A percentile compares a stretch with the other conserved stretches of the same genome.
Conservation (phyloP, 441 rosid species). For the Arabidopsis lyrata region DNA sequence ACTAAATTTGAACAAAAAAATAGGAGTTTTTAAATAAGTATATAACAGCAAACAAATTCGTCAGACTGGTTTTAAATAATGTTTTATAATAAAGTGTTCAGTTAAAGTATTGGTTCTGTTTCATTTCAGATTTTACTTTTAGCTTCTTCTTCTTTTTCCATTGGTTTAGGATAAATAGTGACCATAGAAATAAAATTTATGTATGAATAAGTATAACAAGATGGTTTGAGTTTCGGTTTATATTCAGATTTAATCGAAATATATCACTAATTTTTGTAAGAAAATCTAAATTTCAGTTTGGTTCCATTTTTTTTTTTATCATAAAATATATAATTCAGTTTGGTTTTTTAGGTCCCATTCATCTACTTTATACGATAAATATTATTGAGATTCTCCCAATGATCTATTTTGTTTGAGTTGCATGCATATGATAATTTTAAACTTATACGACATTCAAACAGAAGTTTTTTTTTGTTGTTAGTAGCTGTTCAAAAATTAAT, state of each 20-base stretch:
- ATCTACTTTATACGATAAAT: not conserved
- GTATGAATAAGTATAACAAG: not conserved
- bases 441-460: not conserved
- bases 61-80: not conserved
- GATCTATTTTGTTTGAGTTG: not conserved
- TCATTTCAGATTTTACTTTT: not conserved
- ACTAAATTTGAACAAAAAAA: not conserved
- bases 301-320: not conserved
- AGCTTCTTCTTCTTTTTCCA: not conserved
- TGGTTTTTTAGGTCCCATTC: slow-evolving; percentile 2
- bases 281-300: not conserved
- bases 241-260: not conserved
- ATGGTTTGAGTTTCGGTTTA: not conserved
- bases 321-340: not conserved
- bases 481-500: slow-evolving; percentile 2
- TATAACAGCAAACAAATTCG: not conserved
- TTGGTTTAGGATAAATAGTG: not conserved
- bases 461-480: not conserved
- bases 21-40: not conserved
- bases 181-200: not conserved
- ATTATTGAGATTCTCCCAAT: not conserved
- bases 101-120: not conserved
- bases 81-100: not conserved
- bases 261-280: not conserved
- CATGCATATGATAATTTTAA: not conserved